Conservation (phyloP, 352 stramenopile species). For the Phytophthora pini region DNA sequence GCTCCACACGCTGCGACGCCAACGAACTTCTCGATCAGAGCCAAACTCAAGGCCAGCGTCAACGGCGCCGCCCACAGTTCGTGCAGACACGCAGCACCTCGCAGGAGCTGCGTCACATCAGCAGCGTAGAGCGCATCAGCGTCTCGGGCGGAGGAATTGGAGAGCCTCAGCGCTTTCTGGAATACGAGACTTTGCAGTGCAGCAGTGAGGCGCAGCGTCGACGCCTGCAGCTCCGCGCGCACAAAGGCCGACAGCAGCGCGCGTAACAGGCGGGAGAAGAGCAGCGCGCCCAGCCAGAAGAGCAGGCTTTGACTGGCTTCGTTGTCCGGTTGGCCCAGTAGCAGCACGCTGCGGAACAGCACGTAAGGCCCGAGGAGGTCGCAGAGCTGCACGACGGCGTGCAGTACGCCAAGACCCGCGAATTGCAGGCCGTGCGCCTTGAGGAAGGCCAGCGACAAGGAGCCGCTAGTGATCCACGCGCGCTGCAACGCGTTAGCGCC, state of each 20-base stretch:
- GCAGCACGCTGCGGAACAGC: slow-evolving; percentile 63
- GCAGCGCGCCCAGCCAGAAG: slow-evolving; percentile 68
- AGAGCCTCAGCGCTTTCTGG: slow-evolving; percentile 71
- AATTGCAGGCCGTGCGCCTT: slow-evolving; percentile 59
- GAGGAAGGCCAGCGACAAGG: slow-evolving; percentile 60
- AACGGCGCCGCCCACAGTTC: slow-evolving; percentile 72
- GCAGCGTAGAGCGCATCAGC: slow-evolving; percentile 65
- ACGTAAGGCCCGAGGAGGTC: slow-evolving; percentile 68
- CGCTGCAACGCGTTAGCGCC: slow-evolving; percentile 58
- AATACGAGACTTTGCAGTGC: slow-evolving; percentile 79
- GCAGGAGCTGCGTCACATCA: slow-evolving; percentile 67
- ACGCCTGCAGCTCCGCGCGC: slow-evolving; percentile 65
- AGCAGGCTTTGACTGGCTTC: slow-evolving; percentile 32
- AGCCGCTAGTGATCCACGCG: slow-evolving; percentile 65
- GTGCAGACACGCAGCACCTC: slow-evolving; percentile 72
- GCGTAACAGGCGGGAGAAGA: slow-evolving; percentile 70
- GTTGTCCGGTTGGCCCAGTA: slow-evolving; percentile 35
- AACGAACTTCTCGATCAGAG: slow-evolving; percentile 63
- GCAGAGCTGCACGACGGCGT: slow-evolving; percentile 52
- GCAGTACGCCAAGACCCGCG: slow-evolving; percentile 47
- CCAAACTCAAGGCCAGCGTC: slow-evolving; percentile 53
- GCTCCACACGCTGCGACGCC: slow-evolving; percentile 42
- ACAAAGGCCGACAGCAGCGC: slow-evolving; percentile 71
- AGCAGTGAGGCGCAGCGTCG: slow-evolving; percentile 65
- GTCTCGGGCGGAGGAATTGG: slow-evolving; percentile 39